Percentiles rank a stretch among this genome's conserved stretches.
phyloP scores from a whole-genome alignment of 306 rosid species.

The Rosa multiflora region DNA sequence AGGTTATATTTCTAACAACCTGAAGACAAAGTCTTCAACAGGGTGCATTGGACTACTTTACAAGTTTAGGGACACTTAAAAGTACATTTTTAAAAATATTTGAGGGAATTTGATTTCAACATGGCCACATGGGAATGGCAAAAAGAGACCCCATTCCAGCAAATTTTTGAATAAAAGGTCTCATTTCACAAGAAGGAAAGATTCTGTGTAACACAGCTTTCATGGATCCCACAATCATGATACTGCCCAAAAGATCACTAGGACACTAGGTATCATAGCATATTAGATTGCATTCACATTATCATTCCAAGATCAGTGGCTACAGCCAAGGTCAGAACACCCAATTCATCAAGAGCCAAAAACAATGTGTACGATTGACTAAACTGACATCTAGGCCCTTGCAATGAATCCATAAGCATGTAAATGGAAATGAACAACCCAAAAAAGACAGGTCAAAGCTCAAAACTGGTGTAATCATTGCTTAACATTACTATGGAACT shows the following conservation, averaged over 20 bases:
- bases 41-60: not conserved
- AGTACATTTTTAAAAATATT: not conserved
- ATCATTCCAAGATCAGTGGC: slow-evolving; percentile 30
- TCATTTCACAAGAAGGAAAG: slow-evolving; percentile 33
- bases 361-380: slow-evolving; percentile 32
- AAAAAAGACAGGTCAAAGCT: slow-evolving; percentile 11
- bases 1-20: not conserved
- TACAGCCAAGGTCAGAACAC: not conserved
- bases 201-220: slow-evolving; percentile 37
- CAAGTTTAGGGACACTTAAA: not conserved
- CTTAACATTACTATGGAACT: not conserved
- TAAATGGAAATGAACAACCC: slow-evolving; percentile 17
- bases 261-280: not conserved
- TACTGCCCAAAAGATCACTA: slow-evolving; percentile 22
- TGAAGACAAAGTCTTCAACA: not conserved
- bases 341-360: slow-evolving; percentile 42
- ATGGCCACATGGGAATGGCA: slow-evolving; percentile 32
- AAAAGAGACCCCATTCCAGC: slow-evolving; percentile 38
- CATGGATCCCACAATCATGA: slow-evolving; percentile 69
- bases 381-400: slow-evolving; percentile 8
- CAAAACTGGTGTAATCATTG: slow-evolving; percentile 12
- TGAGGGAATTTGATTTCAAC: slow-evolving; percentile 30
- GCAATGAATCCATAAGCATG: slow-evolving; percentile 23
- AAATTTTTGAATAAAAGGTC: slow-evolving; percentile 45
- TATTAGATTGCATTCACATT: slow-evolving; percentile 20